phyloP scores from a whole-genome alignment of 78 protist genomes.

The Dictyostelium intermedium region DNA sequence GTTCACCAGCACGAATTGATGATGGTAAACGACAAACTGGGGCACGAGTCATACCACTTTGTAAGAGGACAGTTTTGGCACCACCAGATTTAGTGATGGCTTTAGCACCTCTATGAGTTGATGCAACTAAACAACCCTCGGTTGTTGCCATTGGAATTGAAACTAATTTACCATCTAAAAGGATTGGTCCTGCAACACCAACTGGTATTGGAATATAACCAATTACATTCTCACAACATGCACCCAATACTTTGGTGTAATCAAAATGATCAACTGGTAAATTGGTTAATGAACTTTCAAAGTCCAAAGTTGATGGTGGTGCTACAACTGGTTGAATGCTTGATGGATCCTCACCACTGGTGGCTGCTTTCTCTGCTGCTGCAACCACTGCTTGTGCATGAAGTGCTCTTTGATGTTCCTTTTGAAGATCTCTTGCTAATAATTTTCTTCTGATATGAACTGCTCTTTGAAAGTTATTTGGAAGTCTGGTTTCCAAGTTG shows the following conservation, averaged over 20 bases:
- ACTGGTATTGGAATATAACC: constrained; percentile 95
- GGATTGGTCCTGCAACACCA: constrained; percentile 93
- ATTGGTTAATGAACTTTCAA: constrained; percentile 10
- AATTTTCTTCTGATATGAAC: constrained; percentile 69
- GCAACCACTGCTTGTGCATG: constrained; percentile 72
- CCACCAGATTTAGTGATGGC: constrained; percentile 88
- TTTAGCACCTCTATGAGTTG: constrained; percentile 89
- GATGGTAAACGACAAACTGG: constrained; percentile 86
- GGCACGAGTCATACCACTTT: constrained; percentile 94
- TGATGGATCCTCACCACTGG: constrained; percentile 79
- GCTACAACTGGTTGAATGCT: constrained; percentile 30
- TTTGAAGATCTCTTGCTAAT: constrained; percentile 52
- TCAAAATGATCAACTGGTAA: constrained; percentile 85
- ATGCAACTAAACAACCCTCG: constrained; percentile 94
- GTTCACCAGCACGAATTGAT: constrained; percentile 53
- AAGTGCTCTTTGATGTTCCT: constrained; percentile 55
- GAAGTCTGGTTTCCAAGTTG: constrained; percentile 49
- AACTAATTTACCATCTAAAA: constrained; percentile 78
- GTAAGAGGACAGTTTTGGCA: constrained; percentile 34
- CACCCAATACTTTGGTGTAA: constrained; percentile 82
- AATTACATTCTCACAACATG: constrained; percentile 94
- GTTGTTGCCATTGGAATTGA: constrained; percentile 95
- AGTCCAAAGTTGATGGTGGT: constrained; percentile 33
- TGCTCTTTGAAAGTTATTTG: constrained; percentile 54
- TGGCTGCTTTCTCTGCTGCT: constrained; percentile 70